Evolutionary conservation across 2,329 filamentous ascomycete species (phyloP), one percentile per base, ranked within the genome.

Genomic region (Acephala macrosclerotiorum): DNA sequence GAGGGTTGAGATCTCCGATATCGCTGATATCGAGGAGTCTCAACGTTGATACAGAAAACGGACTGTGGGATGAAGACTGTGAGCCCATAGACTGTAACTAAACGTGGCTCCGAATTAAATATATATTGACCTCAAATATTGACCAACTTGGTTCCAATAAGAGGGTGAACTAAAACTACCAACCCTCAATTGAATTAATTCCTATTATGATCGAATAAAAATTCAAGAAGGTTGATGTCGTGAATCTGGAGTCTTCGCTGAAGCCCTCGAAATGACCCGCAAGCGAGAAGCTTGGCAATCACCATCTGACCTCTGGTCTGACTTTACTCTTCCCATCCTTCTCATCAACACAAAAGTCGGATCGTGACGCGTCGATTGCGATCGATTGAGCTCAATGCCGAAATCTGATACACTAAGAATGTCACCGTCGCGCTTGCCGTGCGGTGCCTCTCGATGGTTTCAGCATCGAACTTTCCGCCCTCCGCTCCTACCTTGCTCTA

Each of bases 401-500:
- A 18, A 20, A 57, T 38, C 6, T 26, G 29, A 57, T 57, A 36
- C 20, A 9, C 16, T 11, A 16, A 57, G 18, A 18, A 25, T 38
- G 51, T 26, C 35, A 36, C 20, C 35, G 33, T 38, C 55, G 29
- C 51, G 51, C 25, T 56, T 56, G 26, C 51, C 51, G 33, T 56
- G 45, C 51, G 51, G 18, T 55, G 25, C 26, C 9, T 25, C n/a
- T 53, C 4, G 11, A 18, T n/a, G 25, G 55, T 57, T 57, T 57
- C 55, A 57, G 29, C 55, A 38, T 57, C 22, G n/a, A 25, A 20
- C n/a, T 29, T 57, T 36, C 3, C 53, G n/a, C 51, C 26, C 9
- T 8, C 20, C 35, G 51, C 51, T 14, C 18, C 18, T 57, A 3
- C 55, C 55, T 57, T 57, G 55, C 55, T 57, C 29, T 57, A 35